A percentile compares a stretch with the other conserved stretches of the same genome.
phyloP scores from a whole-genome alignment of 768 basidiomycete genomes.

The Saitozyma podzolica region DNA sequence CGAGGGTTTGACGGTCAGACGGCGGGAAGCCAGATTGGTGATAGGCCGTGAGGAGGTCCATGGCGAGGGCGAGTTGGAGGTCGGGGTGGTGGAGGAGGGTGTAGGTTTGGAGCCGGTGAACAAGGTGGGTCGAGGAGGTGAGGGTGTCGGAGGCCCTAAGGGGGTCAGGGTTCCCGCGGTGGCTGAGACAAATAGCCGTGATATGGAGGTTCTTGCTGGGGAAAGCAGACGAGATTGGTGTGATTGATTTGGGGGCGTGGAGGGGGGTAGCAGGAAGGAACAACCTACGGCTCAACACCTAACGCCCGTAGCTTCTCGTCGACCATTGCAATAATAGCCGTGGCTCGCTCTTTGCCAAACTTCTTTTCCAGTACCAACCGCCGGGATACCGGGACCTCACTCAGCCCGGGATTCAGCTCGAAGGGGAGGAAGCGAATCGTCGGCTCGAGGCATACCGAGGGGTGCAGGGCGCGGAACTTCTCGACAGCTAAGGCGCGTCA shows the following conservation, averaged over 20 bases:
- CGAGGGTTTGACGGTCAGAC: constrained; percentile 20
- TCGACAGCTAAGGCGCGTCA: too few relatives aligned
- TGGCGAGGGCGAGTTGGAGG: constrained; percentile 22
- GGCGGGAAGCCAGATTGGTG: constrained; percentile 21
- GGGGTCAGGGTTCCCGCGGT: too few relatives aligned
- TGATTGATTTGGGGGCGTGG: too few relatives aligned
- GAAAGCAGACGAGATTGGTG: too few relatives aligned
- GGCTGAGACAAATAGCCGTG: too few relatives aligned
- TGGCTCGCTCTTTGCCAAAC: constrained; percentile 58
- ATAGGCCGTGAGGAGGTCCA: constrained; percentile 25
- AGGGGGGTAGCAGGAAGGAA: too few relatives aligned
- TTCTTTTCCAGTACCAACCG: constrained; percentile 44
- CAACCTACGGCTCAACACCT: constrained; percentile 63
- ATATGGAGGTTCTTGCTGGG: too few relatives aligned
- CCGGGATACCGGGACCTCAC: constrained; percentile 35
- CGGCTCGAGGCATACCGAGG: constrained; percentile 45
- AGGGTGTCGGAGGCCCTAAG: background rate
- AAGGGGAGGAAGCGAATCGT: constrained; percentile 58
- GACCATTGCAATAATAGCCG: constrained; percentile 53
- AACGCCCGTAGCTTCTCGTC: constrained; percentile 62
- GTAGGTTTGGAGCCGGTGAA: constrained; percentile 22
- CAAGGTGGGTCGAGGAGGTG: constrained; percentile 25
- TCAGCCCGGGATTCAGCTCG: constrained; percentile 55
- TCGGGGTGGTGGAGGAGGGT: constrained; percentile 17
- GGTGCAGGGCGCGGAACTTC: too few relatives aligned